Conservation (phyloP, 257 asterid genomes). For the Solanum bulbocastanum region DNA sequence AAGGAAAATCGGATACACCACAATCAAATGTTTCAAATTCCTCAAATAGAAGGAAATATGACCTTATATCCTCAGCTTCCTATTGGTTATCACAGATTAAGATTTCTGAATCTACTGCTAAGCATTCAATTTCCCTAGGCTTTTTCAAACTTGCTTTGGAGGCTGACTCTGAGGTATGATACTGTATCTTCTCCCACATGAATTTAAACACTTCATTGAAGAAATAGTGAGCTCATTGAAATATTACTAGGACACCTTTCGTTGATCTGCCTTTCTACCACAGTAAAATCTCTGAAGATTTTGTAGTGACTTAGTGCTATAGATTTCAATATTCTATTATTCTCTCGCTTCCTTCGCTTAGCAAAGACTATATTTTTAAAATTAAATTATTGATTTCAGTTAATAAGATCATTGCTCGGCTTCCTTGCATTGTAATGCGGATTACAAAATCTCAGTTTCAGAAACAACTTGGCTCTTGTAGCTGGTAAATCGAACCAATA, state of each 20-base stretch:
- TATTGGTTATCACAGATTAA: conserved; percentile 83
- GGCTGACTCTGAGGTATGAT: conserved; percentile 76
- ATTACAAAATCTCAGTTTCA: background rate
- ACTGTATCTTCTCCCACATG: background rate
- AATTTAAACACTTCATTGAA: background rate
- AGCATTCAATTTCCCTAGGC: conserved; percentile 74
- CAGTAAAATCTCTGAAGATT: background rate
- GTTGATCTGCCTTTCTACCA: background rate
- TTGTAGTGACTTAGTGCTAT: background rate
- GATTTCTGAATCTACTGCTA: conserved; percentile 69
- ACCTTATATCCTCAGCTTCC: conserved; percentile 60
- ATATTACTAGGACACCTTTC: background rate
- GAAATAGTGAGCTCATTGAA: background rate
- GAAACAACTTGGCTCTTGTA: background rate
- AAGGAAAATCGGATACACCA: conserved; percentile 49
- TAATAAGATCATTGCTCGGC: background rate
- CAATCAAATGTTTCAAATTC: conserved; percentile 46
- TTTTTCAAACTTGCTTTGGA: conserved; percentile 81
- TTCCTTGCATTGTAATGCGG: background rate
- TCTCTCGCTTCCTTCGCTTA: background rate
- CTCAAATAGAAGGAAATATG: conserved; percentile 46
- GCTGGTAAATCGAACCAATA: background rate
- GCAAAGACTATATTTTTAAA: background rate
- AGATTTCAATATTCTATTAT: background rate
- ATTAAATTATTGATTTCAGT: background rate